Evolutionary conservation across 2,329 filamentous ascomycete genomes (phyloP).

Genomic region (Epichloe festucae): DNA sequence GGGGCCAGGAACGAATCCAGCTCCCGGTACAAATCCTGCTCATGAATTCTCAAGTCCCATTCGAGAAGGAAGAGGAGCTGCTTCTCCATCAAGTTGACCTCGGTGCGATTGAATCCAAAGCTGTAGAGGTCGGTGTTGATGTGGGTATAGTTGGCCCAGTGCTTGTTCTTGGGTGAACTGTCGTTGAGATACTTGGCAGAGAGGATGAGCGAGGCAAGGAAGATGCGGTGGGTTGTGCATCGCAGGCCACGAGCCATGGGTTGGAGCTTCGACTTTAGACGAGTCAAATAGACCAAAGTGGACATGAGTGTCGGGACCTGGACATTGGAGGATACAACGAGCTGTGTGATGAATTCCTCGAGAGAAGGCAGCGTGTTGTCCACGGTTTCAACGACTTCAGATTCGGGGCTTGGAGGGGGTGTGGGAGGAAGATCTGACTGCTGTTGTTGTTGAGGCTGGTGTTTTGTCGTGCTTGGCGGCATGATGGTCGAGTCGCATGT

Average conservation of each 20-base stretch:
- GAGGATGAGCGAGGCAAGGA: slow-evolving; percentile 73
- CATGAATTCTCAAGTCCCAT: slow-evolving; percentile 80
- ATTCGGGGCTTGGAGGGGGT: slow-evolving; percentile 39
- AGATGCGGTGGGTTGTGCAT: slow-evolving; percentile 96
- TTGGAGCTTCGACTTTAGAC: slow-evolving; percentile 73
- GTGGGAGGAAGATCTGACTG: slow-evolving; percentile 27
- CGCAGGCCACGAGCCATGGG: slow-evolving; percentile 91
- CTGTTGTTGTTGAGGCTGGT: slow-evolving; percentile 3
- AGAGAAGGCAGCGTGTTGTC: slow-evolving; percentile 58
- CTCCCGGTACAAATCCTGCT: slow-evolving; percentile 76
- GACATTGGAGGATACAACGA: slow-evolving; percentile 87
- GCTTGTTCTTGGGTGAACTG: slow-evolving; percentile 99
- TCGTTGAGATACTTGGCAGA: slow-evolving; percentile 98
- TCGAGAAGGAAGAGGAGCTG: slow-evolving; percentile 89
- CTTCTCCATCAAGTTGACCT: slow-evolving; percentile 99
- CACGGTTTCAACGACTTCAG: slow-evolving; percentile 31
- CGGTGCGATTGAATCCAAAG: slow-evolving; percentile 86
- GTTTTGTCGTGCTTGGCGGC: slow-evolving; percentile 27
- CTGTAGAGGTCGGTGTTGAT: slow-evolving; percentile 51
- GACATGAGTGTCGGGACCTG: slow-evolving; percentile 97
- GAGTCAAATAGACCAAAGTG: slow-evolving; percentile 81
- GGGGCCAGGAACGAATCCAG: slow-evolving; percentile 81
- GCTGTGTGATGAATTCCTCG: slow-evolving; percentile 80
- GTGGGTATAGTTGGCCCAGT: slow-evolving; percentile 90
- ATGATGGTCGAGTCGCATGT: slow-evolving; percentile 56